Evolutionary conservation across 2,329 filamentous ascomycete genomes (phyloP).

Genomic region (Paraphoma chrysanthemicola): DNA sequence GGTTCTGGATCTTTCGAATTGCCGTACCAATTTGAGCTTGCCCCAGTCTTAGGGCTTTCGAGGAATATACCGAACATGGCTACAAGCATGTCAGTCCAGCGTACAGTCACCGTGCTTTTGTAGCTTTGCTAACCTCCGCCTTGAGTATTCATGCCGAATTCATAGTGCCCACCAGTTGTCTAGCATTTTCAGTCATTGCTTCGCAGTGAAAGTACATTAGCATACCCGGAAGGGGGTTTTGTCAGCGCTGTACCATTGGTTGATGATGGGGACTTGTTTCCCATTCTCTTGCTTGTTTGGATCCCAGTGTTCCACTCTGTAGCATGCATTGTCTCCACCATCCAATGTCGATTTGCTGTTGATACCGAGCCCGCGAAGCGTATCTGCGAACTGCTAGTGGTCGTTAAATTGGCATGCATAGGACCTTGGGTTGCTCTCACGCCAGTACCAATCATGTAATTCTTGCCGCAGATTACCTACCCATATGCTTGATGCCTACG

Average conservation of each 20-base stretch:
- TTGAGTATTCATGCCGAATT: slow-evolving; percentile 16
- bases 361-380: slow-evolving; percentile 12
- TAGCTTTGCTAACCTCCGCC: slow-evolving; percentile 8
- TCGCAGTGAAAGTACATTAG: too few relatives aligned
- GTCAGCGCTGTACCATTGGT: slow-evolving; percentile 25
- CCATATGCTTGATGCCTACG: slow-evolving; percentile 24
- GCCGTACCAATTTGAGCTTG: slow-evolving; percentile 11
- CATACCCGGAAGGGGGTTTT: slow-evolving; percentile 16
- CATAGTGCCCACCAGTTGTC: slow-evolving; percentile 24
- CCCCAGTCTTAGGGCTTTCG: slow-evolving; percentile 12
- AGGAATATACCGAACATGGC: slow-evolving; percentile 21
- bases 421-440: slow-evolving; percentile 1
- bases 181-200: neutral
- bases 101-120: neutral
- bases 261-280: slow-evolving; percentile 7
- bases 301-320: slow-evolving; percentile 23
- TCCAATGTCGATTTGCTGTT: slow-evolving; percentile 10
- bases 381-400: slow-evolving; percentile 14
- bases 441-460: slow-evolving; percentile 25
- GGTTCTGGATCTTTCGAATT: neutral
- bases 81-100: neutral
- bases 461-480: slow-evolving; percentile 16
- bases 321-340: slow-evolving; percentile 21
- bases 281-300: slow-evolving; percentile 8
- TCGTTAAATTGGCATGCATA: slow-evolving; percentile 17